Evolutionary conservation across 768 basidiomycete species (phyloP), one percentile per base, ranked within the genome.

Genomic region (Vararia minispora): DNA sequence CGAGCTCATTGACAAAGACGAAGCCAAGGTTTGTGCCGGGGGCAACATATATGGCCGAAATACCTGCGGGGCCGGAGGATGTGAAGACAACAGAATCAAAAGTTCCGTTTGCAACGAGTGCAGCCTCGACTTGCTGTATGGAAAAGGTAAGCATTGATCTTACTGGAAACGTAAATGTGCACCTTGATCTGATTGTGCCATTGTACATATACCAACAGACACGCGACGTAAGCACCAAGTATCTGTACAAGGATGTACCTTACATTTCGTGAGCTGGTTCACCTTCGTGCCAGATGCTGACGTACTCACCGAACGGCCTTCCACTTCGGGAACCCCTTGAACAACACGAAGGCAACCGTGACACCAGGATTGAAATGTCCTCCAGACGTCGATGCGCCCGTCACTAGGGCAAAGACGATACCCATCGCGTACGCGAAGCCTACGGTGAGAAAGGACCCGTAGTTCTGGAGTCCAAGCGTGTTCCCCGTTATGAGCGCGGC

Each of bases 281-380:
- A 29, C 36, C 3, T 34, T 8, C 8, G 3, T 16, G 14, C n/a
- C n/a, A n/a, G 11, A 16, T 16, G 13, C 4, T 42, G 16, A 14
- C 21, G 17, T 27, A 50, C 59, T 41, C 28, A 77, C 78, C 71
- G 58, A 20, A 58, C 32, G 3, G 69, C 76, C 40, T 76, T 80
- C 31, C 51, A 37, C 10, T 54, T 37, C 2, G 79, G 74, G 55
- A 79, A 76, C 1, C 67, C 68, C 42, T 60, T 71, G 62, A 73
- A 71, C 11, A 79, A 8, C 13, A 64, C 58, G 29, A 68, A 57
- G 6, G 67, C 56, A 33, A 80, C 58, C 3, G 78, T 75, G 16
- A 82, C 63, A 33, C 70, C 66, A 2, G 83, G 85, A 34, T 60
- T 62, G 42, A 68, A 58, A 49, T 68, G 66, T 1, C 61, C 61